Evolutionary conservation across 176 grass and related monocot genomes (phyloP), one percentile per base, ranked within the genome.

Genomic region (Oropetium thomaeum): DNA sequence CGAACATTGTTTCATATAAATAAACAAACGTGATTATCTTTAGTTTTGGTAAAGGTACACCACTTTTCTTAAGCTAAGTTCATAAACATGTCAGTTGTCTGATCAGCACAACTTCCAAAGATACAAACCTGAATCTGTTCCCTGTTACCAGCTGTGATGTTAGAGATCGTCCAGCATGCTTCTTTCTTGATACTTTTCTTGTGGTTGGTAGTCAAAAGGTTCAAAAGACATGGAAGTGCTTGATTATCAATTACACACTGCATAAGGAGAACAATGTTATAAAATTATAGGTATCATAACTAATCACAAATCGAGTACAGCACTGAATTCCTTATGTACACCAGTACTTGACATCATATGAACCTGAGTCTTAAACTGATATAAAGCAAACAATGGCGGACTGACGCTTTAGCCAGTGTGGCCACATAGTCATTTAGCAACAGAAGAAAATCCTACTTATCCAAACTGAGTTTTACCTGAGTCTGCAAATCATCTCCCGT

Each of bases 151-250:
- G 93, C 93, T 76, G 93, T 97, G 58, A 97, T 90, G 83, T 97
- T 97, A 69, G 93, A 97, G 67, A 93, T 93, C 3, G 93, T 97
- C 93, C 90, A 97, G 82, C 93, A 97, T 69, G 87, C 93, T 93
- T 97, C 93, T 67, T 97, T 97, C 90, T 97, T 97, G 65, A 97
- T 97, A 81, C 90, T 93, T 84, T 97, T 97, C 86, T 97, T 97
- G 81, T 97, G 90, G 75, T 97, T 97, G 29, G 74, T 81, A 12
- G 80, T 85, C 73, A 97, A 55, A 32, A 97, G 85, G 62, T 77
- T 97, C 88, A 97, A 86, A 39, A 97, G 88, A 52, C 90, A 97
- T 49, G 88, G 83, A 49, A 97, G 94, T 10, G 90, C 94, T 65
- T 90, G 88, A 76, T 93, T 71, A 67, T 97, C 85, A 68, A 97